These are phyloP conservation scores for Kalmanozyma brasiliensis DNA, from an alignment of 1,284 basidiomycete species.

Conservation along the genomic window DNA sequence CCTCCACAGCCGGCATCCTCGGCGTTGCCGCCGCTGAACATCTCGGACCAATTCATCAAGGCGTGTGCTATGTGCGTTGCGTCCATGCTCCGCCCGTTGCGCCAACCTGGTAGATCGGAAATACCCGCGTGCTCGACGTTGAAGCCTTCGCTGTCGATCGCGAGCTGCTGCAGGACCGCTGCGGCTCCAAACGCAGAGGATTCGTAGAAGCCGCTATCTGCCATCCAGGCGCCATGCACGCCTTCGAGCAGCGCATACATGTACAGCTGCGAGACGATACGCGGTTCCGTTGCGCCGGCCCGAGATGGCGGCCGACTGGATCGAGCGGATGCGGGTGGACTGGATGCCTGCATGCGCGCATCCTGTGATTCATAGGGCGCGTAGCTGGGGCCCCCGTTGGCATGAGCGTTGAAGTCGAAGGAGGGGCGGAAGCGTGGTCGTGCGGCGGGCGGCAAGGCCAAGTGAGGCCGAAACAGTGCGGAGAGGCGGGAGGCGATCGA, in stretches of 20 bases:
- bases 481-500: conserved; percentile 29
- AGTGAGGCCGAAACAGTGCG: conserved; percentile 30
- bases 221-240: conserved; percentile 42
- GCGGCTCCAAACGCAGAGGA: conserved; percentile 26
- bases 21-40: conserved; percentile 36
- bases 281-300: conserved; percentile 4
- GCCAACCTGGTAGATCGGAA: conserved; percentile 37
- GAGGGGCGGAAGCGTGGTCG: conserved; percentile 27
- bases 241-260: conserved; percentile 35
- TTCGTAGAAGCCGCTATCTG: conserved; percentile 36
- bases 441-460: conserved; percentile 2
- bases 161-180: conserved; percentile 20
- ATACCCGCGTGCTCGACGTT: conserved; percentile 13
- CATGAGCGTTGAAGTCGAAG: conserved; percentile 22
- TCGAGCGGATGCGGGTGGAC: conserved; percentile 4
- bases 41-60: conserved; percentile 48
- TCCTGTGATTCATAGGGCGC: background rate
- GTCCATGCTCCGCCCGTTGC: conserved; percentile 23
- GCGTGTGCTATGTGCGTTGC: conserved; percentile 33
- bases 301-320: conserved; percentile 22
- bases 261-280: conserved; percentile 34
- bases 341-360: background rate
- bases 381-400: background rate
- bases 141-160: conserved; percentile 23
- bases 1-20: too few species aligned